Evolutionary conservation across 768 basidiomycete genomes (phyloP).

Genomic region (Suillus sp.): DNA sequence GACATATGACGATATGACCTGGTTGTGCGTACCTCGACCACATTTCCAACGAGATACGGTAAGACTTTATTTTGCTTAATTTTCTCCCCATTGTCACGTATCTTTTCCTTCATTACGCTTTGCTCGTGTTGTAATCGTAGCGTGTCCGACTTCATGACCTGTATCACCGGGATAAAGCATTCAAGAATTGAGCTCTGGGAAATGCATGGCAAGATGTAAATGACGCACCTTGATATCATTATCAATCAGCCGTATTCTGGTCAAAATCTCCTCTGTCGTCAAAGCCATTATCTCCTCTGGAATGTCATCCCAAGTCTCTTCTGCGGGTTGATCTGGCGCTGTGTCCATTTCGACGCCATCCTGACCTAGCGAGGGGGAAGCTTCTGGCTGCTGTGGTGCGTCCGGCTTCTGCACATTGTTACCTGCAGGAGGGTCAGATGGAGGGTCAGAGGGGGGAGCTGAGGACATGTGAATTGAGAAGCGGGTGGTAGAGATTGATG

Average conservation of each 20-base stretch:
- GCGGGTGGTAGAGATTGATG: constrained; percentile 7
- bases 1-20: background rate
- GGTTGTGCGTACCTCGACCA: constrained; percentile 79
- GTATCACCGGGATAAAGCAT: constrained; percentile 1
- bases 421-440: constrained; percentile 50
- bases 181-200: background rate
- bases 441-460: constrained; percentile 54
- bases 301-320: constrained; percentile 90
- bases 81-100: constrained; percentile 96
- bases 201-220: background rate
- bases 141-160: constrained; percentile 98
- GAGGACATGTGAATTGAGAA: constrained; percentile 51
- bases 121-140: constrained; percentile 92
- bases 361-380: constrained; percentile 39
- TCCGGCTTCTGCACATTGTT: constrained; percentile 49
- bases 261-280: constrained; percentile 83
- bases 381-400: constrained; percentile 38
- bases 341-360: constrained; percentile 64
- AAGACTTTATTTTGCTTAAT: constrained; percentile 99
- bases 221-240: constrained; percentile 88
- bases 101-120: constrained; percentile 97
- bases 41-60: constrained; percentile 96
- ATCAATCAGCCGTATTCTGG: constrained; percentile 90
- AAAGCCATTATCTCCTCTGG: constrained; percentile 83
- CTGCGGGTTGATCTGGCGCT: constrained; percentile 65